Evolutionary conservation across 129 eudicot genomes (phyloP).

Genomic region (Lactuca sativa): DNA sequence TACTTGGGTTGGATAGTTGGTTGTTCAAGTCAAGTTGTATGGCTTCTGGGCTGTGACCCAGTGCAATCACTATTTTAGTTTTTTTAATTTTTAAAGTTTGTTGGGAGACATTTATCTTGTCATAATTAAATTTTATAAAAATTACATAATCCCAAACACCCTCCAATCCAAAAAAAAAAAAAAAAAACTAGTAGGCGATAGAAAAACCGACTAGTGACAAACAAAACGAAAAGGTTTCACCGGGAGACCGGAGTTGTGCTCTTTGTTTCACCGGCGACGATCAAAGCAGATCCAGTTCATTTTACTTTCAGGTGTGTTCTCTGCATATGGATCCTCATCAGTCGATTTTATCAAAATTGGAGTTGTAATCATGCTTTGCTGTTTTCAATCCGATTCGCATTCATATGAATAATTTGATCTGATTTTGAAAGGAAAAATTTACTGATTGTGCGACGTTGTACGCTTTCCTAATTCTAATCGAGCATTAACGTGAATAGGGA

Average conservation of each 20-base stretch:
- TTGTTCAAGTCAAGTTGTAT: too few relatives aligned
- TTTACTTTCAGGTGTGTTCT: not conserved
- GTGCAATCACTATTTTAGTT: too few relatives aligned
- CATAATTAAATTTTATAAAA: too few relatives aligned
- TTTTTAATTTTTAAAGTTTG: too few relatives aligned
- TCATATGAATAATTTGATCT: not conserved
- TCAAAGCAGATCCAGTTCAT: not conserved
- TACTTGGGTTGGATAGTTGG: too few relatives aligned
- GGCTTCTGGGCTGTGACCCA: too few relatives aligned
- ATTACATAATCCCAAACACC: too few relatives aligned
- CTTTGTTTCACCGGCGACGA: not conserved
- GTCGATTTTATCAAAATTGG: not conserved
- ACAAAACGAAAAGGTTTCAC: not conserved
- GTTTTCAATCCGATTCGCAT: slow-evolving; percentile 5
- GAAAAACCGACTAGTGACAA: not conserved
- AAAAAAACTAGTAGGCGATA: too few relatives aligned
- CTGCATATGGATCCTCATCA: not conserved
- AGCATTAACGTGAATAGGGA: not conserved
- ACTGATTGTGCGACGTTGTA: not conserved
- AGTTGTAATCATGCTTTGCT: not conserved
- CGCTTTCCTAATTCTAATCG: not conserved
- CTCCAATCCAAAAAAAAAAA: too few relatives aligned
- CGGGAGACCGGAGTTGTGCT: not conserved
- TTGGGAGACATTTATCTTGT: too few relatives aligned
- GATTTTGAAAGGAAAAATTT: not conserved